Base-by-base conservation (phyloP, 352 stramenopile genomes). In the Phytophthora podocarpi region DNA sequence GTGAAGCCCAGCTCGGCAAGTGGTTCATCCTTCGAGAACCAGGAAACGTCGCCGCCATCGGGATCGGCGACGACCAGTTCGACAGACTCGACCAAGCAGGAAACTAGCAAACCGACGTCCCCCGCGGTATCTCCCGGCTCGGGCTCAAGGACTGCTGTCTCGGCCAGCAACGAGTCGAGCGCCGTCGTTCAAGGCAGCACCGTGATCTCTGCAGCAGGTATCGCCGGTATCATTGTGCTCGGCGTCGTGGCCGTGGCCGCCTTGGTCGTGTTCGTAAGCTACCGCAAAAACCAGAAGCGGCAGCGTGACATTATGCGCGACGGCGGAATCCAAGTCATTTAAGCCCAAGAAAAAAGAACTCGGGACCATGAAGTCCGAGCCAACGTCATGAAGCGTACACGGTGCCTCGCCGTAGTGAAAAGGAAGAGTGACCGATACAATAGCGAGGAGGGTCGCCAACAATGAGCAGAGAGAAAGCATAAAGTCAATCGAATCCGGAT, bases 201-300 rank as follows among this genome's bases (percentile, higher is more conserved):
- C 5, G 20, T 23, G 5, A 42, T 90, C 30, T 89, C 80, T 21
- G 64, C 80, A 24, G 69, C 79, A 13, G 78, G 58, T 36, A 64
- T 89, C 31, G 82, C 80, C 2, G 78, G 80, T 23, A 70, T 78
- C 3, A 76, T 88, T 45, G 80, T 90, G 41, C 43, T 87, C 8
- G 80, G 70, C 16, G 81, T 82, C n/a, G 80, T 84, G 34, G 67
- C 72, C n/a, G 59, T 90, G 27, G 80, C 79, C 1, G 78, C 67
- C 35, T 40, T 83, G 39, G 70, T 75, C 30, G 74, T 86, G 28
- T 83, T 88, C 39, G 57, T 80, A 16, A 88, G 82, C 67, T 90
- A 92, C 67, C 74, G 74, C 50, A 92, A 89, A 73, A 90, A 92
- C 61, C 80, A 92, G 71, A 63, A 85, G 51, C 78, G 78, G 49